Base-by-base conservation (phyloP, 2,329 filamentous ascomycete species). In the Penicillium corylophilum region DNA sequence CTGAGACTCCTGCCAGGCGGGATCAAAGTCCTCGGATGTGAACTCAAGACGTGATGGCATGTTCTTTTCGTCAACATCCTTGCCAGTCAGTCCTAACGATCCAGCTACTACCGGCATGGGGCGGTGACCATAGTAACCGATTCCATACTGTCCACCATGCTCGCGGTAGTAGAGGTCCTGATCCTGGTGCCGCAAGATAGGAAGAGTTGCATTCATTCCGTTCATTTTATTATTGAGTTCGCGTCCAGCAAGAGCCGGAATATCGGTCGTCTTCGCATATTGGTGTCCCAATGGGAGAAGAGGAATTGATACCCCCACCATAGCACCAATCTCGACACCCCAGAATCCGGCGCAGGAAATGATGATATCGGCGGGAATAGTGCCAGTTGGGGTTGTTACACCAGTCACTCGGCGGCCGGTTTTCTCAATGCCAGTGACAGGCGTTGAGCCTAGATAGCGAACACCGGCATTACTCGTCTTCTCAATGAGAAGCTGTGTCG, bases 291-390 rank as follows among this genome's bases (percentile, higher is more conserved):
- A 75, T 3, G 83, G 83, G 0, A 84, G 74, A 4, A 86, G 67
- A 6, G 83, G 83, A 20, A 86, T 76, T 1, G 77, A 70, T 12
- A 85, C 60, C 4, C 77, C 82, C 38, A 81, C 76, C 82, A 86
- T 83, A 5, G 78, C 79, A 20, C 83, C 83, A 6, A 86, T 72
- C 62, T 86, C 83, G 7, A 85, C 83, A 10, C 83, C 83, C 83
- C 83, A 86, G 65, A 86, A 84, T 0, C 83, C 83, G 6, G 82
- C 83, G 54, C 83, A 86, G 1, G 82, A 85, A 33, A 86, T 68
- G 45, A 86, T 74, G 22, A 85, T 80, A 48, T 86, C 83, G 0
- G 83, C 83, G 0, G 79, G 71, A 18, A 85, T 73, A 0, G 63
- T 76, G 20, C 77, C 77, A 4, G 67, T 67, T 1, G 73, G 69